These are phyloP conservation scores for Fusarium phyllophilum DNA, from an alignment of 2,329 filamentous ascomycete genomes.

Conservation along the genomic window DNA sequence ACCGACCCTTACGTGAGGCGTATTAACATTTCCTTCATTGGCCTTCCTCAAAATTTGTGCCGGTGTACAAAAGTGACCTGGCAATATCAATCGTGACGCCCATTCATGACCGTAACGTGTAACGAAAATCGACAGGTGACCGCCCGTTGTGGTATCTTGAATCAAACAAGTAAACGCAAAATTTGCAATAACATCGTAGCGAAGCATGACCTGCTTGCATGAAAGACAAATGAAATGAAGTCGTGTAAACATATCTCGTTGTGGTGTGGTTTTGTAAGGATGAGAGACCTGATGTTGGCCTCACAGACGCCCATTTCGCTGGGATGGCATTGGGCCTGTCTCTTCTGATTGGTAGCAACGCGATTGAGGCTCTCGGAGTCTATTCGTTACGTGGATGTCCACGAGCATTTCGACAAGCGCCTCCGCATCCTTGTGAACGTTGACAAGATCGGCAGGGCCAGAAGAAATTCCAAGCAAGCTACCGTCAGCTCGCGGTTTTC, in stretches of 20 bases:
- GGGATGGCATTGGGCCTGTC: slow-evolving; percentile 52
- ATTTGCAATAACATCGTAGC: neutral
- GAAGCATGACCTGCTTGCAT: slow-evolving; percentile 1
- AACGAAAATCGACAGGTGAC: slow-evolving; percentile 34
- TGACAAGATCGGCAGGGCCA: slow-evolving; percentile 55
- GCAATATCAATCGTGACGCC: slow-evolving; percentile 39
- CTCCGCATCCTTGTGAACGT: slow-evolving; percentile 61
- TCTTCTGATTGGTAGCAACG: slow-evolving; percentile 47
- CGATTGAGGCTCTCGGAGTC: slow-evolving; percentile 46
- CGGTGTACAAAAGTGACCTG: slow-evolving; percentile 11
- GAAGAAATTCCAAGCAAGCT: slow-evolving; percentile 50
- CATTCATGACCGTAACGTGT: slow-evolving; percentile 43
- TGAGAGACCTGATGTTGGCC: neutral
- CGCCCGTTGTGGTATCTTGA: slow-evolving; percentile 46
- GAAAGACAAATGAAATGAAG: slow-evolving; percentile 12
- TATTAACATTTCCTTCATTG: slow-evolving; percentile 31
- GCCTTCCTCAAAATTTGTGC: slow-evolving; percentile 1
- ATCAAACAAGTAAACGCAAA: slow-evolving; percentile 31
- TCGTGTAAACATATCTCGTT: slow-evolving; percentile 16
- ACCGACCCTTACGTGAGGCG: slow-evolving; percentile 14
- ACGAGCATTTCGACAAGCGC: slow-evolving; percentile 63
- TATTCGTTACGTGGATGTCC: slow-evolving; percentile 58
- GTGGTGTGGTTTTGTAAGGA: neutral
- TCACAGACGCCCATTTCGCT: slow-evolving; percentile 22
- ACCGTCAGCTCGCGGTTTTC: slow-evolving; percentile 56